phyloP scores from a whole-genome alignment of 2,329 filamentous ascomycete species.

The Microdochium trichocladiopsis region DNA sequence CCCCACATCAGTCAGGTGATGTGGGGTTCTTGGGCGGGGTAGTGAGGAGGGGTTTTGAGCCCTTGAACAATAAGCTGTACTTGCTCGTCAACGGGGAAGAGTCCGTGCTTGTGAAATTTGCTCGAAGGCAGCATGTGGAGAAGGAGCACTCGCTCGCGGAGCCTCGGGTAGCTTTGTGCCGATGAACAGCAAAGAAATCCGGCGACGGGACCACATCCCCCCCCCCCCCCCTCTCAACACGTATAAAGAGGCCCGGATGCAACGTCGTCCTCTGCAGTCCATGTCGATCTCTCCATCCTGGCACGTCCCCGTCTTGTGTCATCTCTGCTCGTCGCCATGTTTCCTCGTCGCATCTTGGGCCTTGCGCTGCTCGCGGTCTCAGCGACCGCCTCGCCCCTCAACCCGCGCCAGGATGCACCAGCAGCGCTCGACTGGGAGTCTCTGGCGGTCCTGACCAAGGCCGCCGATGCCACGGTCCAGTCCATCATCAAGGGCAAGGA shows the following conservation, averaged over 20 bases:
- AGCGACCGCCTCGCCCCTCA: conserved; percentile 1
- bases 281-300: neutral
- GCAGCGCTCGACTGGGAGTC: neutral
- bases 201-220: too few species aligned
- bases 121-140: neutral
- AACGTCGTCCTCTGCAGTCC: neutral
- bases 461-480: conserved; percentile 8
- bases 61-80: too few species aligned
- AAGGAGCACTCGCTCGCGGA: neutral
- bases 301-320: neutral
- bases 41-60: too few species aligned
- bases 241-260: neutral
- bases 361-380: conserved; percentile 3
- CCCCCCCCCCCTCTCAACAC: neutral
- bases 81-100: neutral
- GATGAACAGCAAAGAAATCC: neutral
- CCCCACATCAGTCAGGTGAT: too few species aligned
- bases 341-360: neutral
- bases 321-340: neutral
- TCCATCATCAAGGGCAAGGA: conserved; percentile 6
- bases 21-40: too few species aligned
- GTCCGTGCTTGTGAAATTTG: neutral
- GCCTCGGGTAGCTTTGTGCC: neutral
- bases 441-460: conserved; percentile 6
- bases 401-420: neutral